Evolutionary conservation across 2,329 filamentous ascomycete species (phyloP).

Genomic region (Monosporascus sp.): DNA sequence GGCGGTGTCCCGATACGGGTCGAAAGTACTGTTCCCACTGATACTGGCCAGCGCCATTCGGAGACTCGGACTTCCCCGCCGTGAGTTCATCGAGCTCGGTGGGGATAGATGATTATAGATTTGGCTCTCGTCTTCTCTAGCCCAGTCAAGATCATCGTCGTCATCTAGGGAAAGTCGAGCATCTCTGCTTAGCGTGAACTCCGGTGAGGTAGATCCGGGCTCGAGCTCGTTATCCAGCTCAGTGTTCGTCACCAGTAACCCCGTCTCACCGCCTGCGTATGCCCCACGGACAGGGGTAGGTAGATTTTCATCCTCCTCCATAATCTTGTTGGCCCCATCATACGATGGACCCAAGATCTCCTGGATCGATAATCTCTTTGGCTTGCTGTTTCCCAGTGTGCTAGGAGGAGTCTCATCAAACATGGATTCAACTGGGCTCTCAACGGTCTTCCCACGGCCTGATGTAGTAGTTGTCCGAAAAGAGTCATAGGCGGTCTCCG

Average conservation of each 20-base stretch:
- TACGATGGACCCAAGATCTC: constrained; percentile 52
- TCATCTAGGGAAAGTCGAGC: constrained; percentile 53
- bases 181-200: constrained; percentile 34
- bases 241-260: constrained; percentile 16
- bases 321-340: constrained; percentile 52
- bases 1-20: constrained; percentile 27
- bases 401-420: constrained; percentile 73
- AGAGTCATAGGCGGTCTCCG: constrained; percentile 73
- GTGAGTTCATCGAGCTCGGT: constrained; percentile 50
- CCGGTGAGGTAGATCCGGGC: constrained; percentile 20
- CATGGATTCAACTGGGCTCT: constrained; percentile 72
- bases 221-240: constrained; percentile 17
- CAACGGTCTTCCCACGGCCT: constrained; percentile 58
- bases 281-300: constrained; percentile 44
- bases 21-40: constrained; percentile 40
- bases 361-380: constrained; percentile 53
- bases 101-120: constrained; percentile 54
- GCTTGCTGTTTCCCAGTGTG: constrained; percentile 46
- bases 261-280: constrained; percentile 25
- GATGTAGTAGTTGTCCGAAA: constrained; percentile 60
- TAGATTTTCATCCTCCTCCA: constrained; percentile 57
- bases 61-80: constrained; percentile 47
- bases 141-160: constrained; percentile 61
- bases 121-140: constrained; percentile 49
- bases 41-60: constrained; percentile 50